Conservation (phyloP, 75 land plant genomes). For the Selaginella tamariscina region DNA sequence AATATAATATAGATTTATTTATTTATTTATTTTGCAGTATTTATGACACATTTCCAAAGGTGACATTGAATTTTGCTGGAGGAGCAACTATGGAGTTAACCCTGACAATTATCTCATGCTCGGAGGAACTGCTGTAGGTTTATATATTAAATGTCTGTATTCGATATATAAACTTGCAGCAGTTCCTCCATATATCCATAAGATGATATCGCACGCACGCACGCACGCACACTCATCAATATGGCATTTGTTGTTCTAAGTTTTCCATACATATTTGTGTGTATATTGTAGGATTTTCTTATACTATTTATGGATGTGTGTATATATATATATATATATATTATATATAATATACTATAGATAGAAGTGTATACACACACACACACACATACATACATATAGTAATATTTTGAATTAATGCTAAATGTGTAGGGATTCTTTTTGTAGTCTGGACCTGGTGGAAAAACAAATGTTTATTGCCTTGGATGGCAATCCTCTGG, state of each 20-base stretch:
- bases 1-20: not conserved
- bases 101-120: constrained; percentile 55
- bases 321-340: too few relatives aligned
- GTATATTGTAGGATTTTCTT: too few relatives aligned
- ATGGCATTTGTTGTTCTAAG: too few relatives aligned
- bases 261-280: too few relatives aligned
- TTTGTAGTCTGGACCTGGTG: not conserved
- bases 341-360: not conserved
- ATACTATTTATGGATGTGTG: not conserved
- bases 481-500: constrained; percentile 16
- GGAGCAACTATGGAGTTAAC: constrained; percentile 54
- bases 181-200: not conserved
- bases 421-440: too few relatives aligned
- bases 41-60: constrained; percentile 40
- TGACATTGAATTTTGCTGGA: constrained; percentile 55
- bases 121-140: not conserved
- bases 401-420: too few relatives aligned
- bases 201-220: too few relatives aligned
- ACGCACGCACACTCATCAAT: too few relatives aligned
- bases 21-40: constrained; percentile 27
- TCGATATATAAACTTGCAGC: not conserved
- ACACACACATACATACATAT: too few relatives aligned
- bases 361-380: not conserved
- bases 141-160: not conserved
- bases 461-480: not conserved